Evolutionary conservation across 768 basidiomycete genomes (phyloP).

Genomic region (Phylloporus sp.): DNA sequence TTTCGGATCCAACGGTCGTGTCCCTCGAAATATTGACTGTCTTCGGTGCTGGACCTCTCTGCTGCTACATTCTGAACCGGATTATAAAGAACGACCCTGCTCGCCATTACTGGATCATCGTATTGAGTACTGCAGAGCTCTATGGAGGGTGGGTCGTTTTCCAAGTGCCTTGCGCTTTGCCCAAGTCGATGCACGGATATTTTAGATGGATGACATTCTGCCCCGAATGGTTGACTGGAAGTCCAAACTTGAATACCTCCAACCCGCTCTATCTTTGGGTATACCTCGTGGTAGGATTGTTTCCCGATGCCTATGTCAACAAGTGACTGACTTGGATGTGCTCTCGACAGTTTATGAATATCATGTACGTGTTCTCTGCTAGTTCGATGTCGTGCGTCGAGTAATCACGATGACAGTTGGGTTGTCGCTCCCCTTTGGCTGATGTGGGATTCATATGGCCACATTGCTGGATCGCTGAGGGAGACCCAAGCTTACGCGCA

Average conservation of each 20-base stretch:
- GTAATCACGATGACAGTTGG: conserved; percentile 49
- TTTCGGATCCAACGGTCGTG: conserved; percentile 72
- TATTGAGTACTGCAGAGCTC: conserved; percentile 68
- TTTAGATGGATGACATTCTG: conserved; percentile 82
- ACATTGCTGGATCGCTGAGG: conserved; percentile 62
- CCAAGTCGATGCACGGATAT: neutral
- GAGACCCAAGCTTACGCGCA: conserved; percentile 28
- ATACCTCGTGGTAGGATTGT: conserved; percentile 63
- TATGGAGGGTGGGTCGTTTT: conserved; percentile 60
- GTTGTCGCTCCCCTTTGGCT: conserved; percentile 70
- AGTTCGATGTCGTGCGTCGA: neutral
- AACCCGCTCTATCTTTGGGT: conserved; percentile 74
- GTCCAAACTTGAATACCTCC: conserved; percentile 64
- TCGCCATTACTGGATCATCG: conserved; percentile 63
- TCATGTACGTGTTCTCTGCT: conserved; percentile 48
- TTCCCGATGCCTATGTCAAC: neutral
- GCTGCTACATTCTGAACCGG: conserved; percentile 65
- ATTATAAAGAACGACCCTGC: conserved; percentile 61
- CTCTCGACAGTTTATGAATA: conserved; percentile 67
- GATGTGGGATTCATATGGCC: conserved; percentile 72
- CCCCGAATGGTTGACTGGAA: conserved; percentile 80
- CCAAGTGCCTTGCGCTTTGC: neutral
- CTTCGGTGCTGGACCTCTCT: conserved; percentile 64
- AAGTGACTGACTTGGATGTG: neutral
- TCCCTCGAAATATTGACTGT: conserved; percentile 83